These are phyloP conservation scores for Solanum etuberosum DNA, from an alignment of 257 asterid genomes.

Conservation along the genomic window DNA sequence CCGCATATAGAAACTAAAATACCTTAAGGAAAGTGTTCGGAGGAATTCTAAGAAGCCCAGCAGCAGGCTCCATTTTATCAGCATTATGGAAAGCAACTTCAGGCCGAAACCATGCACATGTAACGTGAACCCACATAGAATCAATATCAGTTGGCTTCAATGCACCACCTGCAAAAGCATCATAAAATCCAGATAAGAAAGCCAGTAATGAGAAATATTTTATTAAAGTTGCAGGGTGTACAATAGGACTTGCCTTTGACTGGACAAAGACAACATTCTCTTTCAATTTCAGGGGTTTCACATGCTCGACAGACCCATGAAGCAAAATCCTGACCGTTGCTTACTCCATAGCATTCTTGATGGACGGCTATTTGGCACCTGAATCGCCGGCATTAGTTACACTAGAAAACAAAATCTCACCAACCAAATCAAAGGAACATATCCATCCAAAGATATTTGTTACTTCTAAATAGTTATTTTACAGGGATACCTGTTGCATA, in stretches of 20 bases:
- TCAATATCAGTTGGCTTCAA: slow-evolving; percentile 82
- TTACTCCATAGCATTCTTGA: slow-evolving; percentile 93
- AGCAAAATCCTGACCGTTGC: slow-evolving; percentile 52
- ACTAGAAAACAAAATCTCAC: not conserved
- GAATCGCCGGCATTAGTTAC: not conserved
- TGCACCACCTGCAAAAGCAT: slow-evolving; percentile 76
- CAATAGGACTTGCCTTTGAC: slow-evolving; percentile 59
- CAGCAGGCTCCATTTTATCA: slow-evolving; percentile 91
- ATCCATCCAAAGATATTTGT: not conserved
- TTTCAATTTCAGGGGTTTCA: slow-evolving; percentile 78
- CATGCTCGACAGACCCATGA: slow-evolving; percentile 98
- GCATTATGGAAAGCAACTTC: slow-evolving; percentile 70
- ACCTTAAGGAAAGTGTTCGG: slow-evolving; percentile 65
- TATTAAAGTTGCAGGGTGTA: not conserved
- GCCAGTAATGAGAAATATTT: not conserved
- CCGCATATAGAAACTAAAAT: not conserved
- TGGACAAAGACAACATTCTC: slow-evolving; percentile 91
- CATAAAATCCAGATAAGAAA: slow-evolving; percentile 4
- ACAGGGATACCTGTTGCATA: slow-evolving; percentile 75
- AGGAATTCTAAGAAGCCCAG: slow-evolving; percentile 70
- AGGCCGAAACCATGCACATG: slow-evolving; percentile 94
- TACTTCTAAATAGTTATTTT: not conserved
- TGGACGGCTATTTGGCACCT: slow-evolving; percentile 98
- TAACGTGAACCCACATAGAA: slow-evolving; percentile 81
- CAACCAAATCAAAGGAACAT: not conserved